Percentiles rank a stretch among this genome's conserved stretches.
Evolutionary conservation across 441 rosid species (phyloP).

Genomic region (Erodium trifolium): DNA sequence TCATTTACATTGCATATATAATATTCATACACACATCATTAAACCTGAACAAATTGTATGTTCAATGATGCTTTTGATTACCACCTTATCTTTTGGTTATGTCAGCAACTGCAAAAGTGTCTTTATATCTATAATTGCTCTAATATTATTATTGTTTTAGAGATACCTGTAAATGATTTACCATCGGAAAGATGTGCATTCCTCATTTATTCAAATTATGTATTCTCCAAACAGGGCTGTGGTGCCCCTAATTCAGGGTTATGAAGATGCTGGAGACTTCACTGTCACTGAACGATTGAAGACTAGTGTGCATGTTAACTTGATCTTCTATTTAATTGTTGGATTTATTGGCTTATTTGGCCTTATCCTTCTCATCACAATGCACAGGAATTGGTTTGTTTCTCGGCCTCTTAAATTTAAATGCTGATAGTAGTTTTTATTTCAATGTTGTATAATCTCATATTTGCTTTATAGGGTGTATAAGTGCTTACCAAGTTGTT

Average conservation of each 20-base stretch:
- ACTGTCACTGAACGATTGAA: conserved; percentile 72
- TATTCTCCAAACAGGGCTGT: conserved; percentile 89
- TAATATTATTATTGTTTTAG: neutral
- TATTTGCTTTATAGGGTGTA: conserved; percentile 11
- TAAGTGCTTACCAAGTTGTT: conserved; percentile 13
- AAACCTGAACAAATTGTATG: neutral
- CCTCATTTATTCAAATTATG: conserved; percentile 39
- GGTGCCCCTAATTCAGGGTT: conserved; percentile 99
- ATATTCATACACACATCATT: neutral
- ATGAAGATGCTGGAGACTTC: conserved; percentile 99
- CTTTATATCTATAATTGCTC: neutral
- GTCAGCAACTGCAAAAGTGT: neutral
- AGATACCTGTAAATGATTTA: conserved; percentile 9
- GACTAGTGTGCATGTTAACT: conserved; percentile 85
- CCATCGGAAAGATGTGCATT: conserved; percentile 24
- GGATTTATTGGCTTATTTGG: conserved; percentile 86
- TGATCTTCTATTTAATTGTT: conserved; percentile 77
- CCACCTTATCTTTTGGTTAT: neutral
- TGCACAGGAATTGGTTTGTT: conserved; percentile 46
- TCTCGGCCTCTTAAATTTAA: conserved; percentile 14
- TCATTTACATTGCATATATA: neutral
- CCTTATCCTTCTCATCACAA: conserved; percentile 74
- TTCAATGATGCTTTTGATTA: neutral
- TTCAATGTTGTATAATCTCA: conserved; percentile 11
- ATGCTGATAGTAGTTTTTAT: conserved; percentile 11